Conservation (phyloP, 2,329 filamentous ascomycete species). For the Aspergillus felis region DNA sequence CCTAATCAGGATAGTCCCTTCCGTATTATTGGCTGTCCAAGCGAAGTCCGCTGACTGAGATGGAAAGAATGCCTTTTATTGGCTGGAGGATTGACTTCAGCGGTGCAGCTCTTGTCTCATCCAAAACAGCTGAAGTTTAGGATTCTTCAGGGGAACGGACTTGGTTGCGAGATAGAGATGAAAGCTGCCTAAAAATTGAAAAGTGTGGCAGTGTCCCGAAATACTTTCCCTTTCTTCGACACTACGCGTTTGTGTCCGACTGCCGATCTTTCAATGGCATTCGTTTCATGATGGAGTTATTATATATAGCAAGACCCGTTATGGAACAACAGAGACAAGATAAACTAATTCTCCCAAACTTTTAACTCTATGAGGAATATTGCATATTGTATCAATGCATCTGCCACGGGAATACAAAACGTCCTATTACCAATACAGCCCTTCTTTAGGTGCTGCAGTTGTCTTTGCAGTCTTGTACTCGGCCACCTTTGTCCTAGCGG, state of each 20-base stretch:
- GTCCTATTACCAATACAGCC: conserved; percentile 24
- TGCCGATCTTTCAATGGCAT: neutral
- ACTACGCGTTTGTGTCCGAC: neutral
- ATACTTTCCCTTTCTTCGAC: neutral
- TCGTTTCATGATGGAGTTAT: neutral
- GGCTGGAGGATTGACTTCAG: too few species aligned
- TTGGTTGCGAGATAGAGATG: neutral
- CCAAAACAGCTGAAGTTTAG: neutral
- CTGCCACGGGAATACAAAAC: neutral
- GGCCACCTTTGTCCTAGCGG: conserved; percentile 20
- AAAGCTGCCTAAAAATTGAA: neutral
- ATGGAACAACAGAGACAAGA: neutral
- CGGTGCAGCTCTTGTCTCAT: too few species aligned
- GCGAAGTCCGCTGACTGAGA: too few species aligned
- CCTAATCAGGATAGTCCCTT: too few species aligned
- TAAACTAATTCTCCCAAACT: neutral
- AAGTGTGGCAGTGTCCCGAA: neutral
- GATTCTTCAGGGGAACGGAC: neutral
- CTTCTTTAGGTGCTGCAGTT: conserved; percentile 26
- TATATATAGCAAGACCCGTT: neutral
- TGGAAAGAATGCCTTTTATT: too few species aligned
- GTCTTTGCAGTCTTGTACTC: conserved; percentile 26
- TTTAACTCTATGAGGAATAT: neutral
- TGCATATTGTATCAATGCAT: neutral
- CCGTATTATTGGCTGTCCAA: too few species aligned